Percentiles rank a stretch among this genome's conserved stretches.
These are phyloP conservation scores for Aspergillus luchuensis DNA, from an alignment of 2,329 filamentous ascomycete species.

Conservation along the genomic window DNA sequence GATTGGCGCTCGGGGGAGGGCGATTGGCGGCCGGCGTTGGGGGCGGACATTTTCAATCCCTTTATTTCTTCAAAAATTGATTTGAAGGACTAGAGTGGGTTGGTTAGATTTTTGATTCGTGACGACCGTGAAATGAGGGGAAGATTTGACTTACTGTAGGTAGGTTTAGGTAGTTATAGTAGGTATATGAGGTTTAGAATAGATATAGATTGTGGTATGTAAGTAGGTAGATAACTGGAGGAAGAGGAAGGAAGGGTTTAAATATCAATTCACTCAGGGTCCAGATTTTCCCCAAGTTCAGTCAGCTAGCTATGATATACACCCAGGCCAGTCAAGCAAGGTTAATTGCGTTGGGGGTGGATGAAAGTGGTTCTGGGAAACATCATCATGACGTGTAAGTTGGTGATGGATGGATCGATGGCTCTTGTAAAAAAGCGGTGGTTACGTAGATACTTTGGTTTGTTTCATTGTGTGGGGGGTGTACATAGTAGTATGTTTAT, in stretches of 20 bases:
- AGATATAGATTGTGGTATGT: not conserved
- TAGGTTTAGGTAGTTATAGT: not conserved
- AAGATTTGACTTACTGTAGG: not conserved
- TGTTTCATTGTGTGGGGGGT: not conserved
- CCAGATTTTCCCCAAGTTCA: not conserved
- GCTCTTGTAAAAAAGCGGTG: not conserved
- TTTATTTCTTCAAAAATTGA: not conserved
- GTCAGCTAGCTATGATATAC: not conserved
- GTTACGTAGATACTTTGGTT: not conserved
- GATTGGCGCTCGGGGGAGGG: constrained; percentile 71
- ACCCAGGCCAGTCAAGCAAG: not conserved
- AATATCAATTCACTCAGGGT: not conserved
- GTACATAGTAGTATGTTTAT: too few species aligned
- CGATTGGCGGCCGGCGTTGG: constrained; percentile 71
- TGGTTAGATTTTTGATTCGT: not conserved
- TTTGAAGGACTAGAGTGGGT: not conserved
- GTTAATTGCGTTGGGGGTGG: too few species aligned
- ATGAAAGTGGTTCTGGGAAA: constrained; percentile 10
- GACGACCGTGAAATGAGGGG: too few species aligned
- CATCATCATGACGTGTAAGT: constrained; percentile 37
- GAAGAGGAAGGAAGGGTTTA: not conserved
- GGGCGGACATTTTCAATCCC: constrained; percentile 58
- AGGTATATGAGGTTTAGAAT: too few species aligned
- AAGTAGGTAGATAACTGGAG: not conserved
- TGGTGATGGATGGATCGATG: not conserved